Evolutionary conservation across 768 basidiomycete species (phyloP).

Genomic region (Agaricus subrufescens): DNA sequence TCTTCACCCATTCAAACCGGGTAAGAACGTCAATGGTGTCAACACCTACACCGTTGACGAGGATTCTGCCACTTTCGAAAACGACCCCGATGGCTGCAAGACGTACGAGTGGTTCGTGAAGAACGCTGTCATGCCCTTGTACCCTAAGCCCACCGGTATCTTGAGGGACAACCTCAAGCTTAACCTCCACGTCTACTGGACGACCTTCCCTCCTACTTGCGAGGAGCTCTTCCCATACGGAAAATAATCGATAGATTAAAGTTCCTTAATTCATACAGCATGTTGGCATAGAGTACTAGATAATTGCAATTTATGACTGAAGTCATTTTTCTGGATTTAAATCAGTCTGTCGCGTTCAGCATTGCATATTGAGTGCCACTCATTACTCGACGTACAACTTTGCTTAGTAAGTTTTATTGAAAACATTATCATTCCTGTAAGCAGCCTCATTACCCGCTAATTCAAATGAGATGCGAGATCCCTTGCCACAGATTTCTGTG

Average conservation of each 20-base stretch:
- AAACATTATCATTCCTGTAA: too few species aligned
- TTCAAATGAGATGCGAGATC: too few species aligned
- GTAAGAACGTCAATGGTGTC: slow-evolving; percentile 10
- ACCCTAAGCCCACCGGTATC: slow-evolving; percentile 16
- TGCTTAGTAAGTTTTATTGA: too few species aligned
- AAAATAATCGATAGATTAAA: neutral
- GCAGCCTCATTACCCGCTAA: too few species aligned
- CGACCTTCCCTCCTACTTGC: neutral
- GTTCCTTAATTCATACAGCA: too few species aligned
- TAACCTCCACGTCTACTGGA: slow-evolving; percentile 12
- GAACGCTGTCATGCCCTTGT: slow-evolving; percentile 11
- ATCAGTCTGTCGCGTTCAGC: too few species aligned
- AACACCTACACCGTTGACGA: slow-evolving; percentile 14
- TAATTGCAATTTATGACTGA: too few species aligned
- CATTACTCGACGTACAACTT: too few species aligned
- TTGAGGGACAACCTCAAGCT: slow-evolving; percentile 9
- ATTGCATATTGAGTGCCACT: too few species aligned
- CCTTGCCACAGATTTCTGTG: too few species aligned
- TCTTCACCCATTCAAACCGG: slow-evolving; percentile 13
- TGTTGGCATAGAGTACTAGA: too few species aligned
- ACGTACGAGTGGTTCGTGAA: slow-evolving; percentile 15
- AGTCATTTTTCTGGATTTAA: too few species aligned
- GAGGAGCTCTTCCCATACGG: slow-evolving; percentile 13
- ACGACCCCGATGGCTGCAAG: slow-evolving; percentile 3
- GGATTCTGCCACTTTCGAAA: slow-evolving; percentile 6